Evolutionary conservation across 1,284 basidiomycete species (phyloP).

Genomic region (Boletus semigastroideus): DNA sequence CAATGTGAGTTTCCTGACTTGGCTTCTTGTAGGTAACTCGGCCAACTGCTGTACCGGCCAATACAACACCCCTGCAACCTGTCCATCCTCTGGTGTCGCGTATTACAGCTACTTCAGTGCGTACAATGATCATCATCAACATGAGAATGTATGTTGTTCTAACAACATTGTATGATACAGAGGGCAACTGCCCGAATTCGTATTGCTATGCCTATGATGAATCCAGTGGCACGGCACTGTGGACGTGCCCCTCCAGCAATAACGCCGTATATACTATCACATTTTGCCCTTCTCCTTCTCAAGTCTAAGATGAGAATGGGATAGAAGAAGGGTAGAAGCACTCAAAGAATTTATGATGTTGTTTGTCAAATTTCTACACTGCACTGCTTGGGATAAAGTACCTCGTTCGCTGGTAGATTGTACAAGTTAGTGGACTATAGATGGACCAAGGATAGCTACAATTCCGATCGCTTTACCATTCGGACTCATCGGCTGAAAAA

Average conservation of each 20-base stretch:
- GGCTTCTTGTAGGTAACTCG: slow-evolving; percentile 29
- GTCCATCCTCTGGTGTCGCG: slow-evolving; percentile 42
- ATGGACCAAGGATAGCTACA: too few species aligned
- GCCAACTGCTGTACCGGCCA: slow-evolving; percentile 39
- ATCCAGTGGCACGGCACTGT: slow-evolving; percentile 39
- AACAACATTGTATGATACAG: slow-evolving; percentile 15
- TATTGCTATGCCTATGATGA: slow-evolving; percentile 52
- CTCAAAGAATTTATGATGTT: not conserved
- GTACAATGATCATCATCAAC: slow-evolving; percentile 7
- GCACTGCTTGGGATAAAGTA: not conserved
- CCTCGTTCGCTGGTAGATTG: not conserved
- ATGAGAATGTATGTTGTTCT: not conserved
- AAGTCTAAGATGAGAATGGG: slow-evolving; percentile 4
- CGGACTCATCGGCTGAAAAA: too few species aligned
- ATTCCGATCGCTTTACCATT: too few species aligned
- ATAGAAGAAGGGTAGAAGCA: not conserved
- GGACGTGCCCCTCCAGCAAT: slow-evolving; percentile 33
- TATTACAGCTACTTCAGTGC: slow-evolving; percentile 50
- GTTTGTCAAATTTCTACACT: not conserved
- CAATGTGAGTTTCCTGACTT: not conserved
- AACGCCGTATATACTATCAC: slow-evolving; percentile 40
- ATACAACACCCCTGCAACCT: slow-evolving; percentile 40
- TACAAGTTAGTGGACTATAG: not conserved
- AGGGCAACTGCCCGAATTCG: slow-evolving; percentile 41
- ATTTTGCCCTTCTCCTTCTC: slow-evolving; percentile 40